Evolutionary conservation across 2,329 filamentous ascomycete species (phyloP), one percentile per base, ranked within the genome.

Genomic region (Calonectria multiphialidica): DNA sequence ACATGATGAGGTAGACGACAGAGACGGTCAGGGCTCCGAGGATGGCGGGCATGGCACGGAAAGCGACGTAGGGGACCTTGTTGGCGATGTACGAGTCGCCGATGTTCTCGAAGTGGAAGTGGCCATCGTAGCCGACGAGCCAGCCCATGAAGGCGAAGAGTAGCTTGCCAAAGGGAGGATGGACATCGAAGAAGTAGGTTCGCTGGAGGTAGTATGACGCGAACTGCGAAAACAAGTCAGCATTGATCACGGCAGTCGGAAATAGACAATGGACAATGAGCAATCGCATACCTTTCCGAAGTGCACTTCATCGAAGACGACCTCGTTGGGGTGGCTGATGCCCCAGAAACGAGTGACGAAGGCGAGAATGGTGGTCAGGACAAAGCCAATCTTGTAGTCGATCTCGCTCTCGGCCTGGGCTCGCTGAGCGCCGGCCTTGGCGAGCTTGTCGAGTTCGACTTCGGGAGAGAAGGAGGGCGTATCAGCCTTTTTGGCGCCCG

Each of bases 101-200:
- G 84, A 99, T 99, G 87, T 98, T 99, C 79, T 99, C 97, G 85
- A 99, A 99, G 82, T 98, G 92, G 87, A 98, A 99, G 82, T 96
- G 93, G 78, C 97, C 97, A 86, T 98, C 95, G 84, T 98, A 99
- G 81, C 97, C 97, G 66, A 98, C 94, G 67, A 98, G 90, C 97
- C 97, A 99, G 83, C 97, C 97, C 86, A 98, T 95, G 76, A 98
- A 91, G 78, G 96, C 97, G 83, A 98, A 98, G 63, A 99, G 92
- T 72, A 99, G 95, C 89, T 99, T 99, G 85, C 95, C 97, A 80
- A 99, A 97, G 18, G 97, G 97, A 78, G 97, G 97, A 84, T 99
- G 97, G 68, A 99, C 97, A 87, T 99, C 97, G 92, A 99, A 99
- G 90, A 99, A 99, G 88, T 98, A 99, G 74, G 95, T 98, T 80